Evolutionary conservation across 352 stramenopile species (phyloP), one percentile per base, ranked within the genome.

Genomic region (Phytophthora hybrid): DNA sequence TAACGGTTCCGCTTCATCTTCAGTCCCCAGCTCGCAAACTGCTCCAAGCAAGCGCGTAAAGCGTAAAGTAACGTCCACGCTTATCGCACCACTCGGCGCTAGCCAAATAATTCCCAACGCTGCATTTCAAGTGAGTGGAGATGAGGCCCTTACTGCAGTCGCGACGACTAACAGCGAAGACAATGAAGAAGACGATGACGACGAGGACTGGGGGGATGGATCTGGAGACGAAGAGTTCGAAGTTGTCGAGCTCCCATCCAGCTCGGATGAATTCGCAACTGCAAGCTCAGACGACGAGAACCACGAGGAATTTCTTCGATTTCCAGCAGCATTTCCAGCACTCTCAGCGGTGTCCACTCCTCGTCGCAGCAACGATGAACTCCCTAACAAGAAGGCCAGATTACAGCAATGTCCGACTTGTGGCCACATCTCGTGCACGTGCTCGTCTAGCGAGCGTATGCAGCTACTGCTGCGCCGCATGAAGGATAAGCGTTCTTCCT

Each of bases 221-320:
- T 83, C 73, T 4, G 69, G 64, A 32, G 76, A 88, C 66, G 87
- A 90, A 13, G 79, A 79, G 14, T 95, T 92, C 71, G 89, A 95
- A 79, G 83, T 87, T 39, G 85, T 94, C 21, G 89, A 93, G 34
- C 73, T 95, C 1, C 78, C 78, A 3, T 83, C 77, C 14, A 92
- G 84, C 65, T 89, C 83, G 2, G 80, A 87, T 39, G 82, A 87
- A n/a, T 39, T 69, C 6, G 59, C 51, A n/a, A 63, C 44, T 37
- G 53, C 26, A n/a, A 67, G 59, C n/a, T 66, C 73, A 4, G 73
- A 78, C 19, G 71, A 80, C 52, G 63, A 74, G 8, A 21, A 21
- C 44, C 51, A 80, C n/a, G 55, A 68, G 1, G 49, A 69, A 29
- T 5, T n/a, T 21, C 6, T 51, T 18, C 4, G 0, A 44, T 26